phyloP scores from a whole-genome alignment of 768 basidiomycete genomes.

The Lactarius pseudohatsudake region DNA sequence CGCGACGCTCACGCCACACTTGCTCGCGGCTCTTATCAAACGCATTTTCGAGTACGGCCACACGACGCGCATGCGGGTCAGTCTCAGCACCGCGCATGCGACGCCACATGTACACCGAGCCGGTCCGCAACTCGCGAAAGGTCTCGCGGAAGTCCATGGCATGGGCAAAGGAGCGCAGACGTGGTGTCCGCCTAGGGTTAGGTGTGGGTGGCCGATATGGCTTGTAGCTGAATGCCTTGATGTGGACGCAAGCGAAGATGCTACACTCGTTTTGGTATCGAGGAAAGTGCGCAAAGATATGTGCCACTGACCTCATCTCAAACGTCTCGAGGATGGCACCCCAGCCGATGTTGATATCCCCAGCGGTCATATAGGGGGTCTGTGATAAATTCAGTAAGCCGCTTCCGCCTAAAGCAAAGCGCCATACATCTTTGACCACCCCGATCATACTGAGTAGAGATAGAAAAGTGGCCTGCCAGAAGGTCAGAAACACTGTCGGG shows the following conservation, averaged over 20 bases:
- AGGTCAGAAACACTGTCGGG: conserved; percentile 62
- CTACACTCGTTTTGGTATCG: conserved; percentile 36
- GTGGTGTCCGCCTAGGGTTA: conserved; percentile 46
- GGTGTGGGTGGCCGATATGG: conserved; percentile 46
- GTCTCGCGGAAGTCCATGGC: conserved; percentile 73
- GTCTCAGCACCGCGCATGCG: conserved; percentile 57
- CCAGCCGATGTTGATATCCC: conserved; percentile 70
- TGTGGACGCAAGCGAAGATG: conserved; percentile 66
- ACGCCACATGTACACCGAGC: conserved; percentile 57
- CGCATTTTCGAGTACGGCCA: conserved; percentile 39
- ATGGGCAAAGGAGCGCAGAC: conserved; percentile 56
- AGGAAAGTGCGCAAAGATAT: conserved; percentile 15
- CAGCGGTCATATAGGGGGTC: conserved; percentile 70
- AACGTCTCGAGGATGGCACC: conserved; percentile 66
- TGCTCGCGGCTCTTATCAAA: conserved; percentile 36
- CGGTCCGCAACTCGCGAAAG: conserved; percentile 57
- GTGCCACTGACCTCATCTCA: conserved; percentile 64
- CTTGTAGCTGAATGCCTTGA: conserved; percentile 70
- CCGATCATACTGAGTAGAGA: conserved; percentile 56
- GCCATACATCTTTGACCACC: conserved; percentile 60
- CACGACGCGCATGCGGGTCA: conserved; percentile 43
- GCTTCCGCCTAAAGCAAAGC: background rate
- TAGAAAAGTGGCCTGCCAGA: conserved; percentile 71
- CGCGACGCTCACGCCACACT: conserved; percentile 21
- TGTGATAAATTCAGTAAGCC: conserved; percentile 29